Evolutionary conservation across 2,329 filamentous ascomycete species (phyloP).

Genomic region (Claviceps citrina): DNA sequence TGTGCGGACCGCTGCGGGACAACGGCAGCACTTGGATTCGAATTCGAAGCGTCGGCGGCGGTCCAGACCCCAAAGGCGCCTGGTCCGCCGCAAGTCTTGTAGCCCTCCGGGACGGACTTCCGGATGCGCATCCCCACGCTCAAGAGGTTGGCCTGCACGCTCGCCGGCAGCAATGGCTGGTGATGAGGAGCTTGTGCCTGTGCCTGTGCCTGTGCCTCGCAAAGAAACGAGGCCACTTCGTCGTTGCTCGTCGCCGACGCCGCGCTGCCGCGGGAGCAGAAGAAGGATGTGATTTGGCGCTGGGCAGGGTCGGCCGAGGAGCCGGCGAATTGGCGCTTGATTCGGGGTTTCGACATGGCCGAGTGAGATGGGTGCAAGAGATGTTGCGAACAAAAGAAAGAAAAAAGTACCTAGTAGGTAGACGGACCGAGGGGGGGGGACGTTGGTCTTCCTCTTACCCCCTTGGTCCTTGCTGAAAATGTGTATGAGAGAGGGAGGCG

Average conservation of each 20-base stretch:
- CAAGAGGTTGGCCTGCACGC: slow-evolving; percentile 68
- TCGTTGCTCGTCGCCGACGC: slow-evolving; percentile 14
- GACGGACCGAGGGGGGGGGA: no score
- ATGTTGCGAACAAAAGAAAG: no score
- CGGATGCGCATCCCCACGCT: slow-evolving; percentile 88
- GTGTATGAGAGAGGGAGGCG: no score
- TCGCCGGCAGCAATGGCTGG: slow-evolving; percentile 41
- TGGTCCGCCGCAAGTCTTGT: slow-evolving; percentile 51
- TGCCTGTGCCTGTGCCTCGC: neutral
- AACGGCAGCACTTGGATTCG: neutral
- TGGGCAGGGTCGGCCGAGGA: slow-evolving; percentile 42
- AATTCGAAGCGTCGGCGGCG: slow-evolving; percentile 10
- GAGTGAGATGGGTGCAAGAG: no score
- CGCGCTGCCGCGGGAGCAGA: slow-evolving; percentile 23
- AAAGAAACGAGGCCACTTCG: slow-evolving; percentile 15
- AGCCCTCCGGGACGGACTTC: slow-evolving; percentile 85
- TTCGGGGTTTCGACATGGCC: slow-evolving; percentile 38
- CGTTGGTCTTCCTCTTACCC: no score
- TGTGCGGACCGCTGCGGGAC: slow-evolving; percentile 6
- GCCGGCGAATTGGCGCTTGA: slow-evolving; percentile 47
- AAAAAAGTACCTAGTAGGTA: no score
- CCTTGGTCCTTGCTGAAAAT: no score
- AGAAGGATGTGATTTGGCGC: slow-evolving; percentile 50
- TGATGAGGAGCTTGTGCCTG: slow-evolving; percentile 8
- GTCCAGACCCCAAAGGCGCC: slow-evolving; percentile 38